Base-by-base conservation (phyloP, 768 basidiomycete species). In the Porpolomopsis calyptriformis region DNA sequence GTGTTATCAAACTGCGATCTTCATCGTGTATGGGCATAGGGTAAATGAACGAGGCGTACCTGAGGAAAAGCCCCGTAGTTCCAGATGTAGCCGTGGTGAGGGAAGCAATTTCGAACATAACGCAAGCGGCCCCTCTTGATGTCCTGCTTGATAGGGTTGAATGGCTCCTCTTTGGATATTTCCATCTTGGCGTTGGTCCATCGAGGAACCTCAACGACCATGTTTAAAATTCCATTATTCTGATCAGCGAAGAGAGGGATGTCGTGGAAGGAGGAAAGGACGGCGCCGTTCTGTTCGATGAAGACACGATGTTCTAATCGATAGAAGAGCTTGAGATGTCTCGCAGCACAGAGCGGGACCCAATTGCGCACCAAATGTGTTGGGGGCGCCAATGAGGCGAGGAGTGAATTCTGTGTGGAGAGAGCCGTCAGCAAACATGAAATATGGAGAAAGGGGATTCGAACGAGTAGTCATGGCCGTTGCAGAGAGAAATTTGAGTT, bases 101-200 rank as follows among this genome's bases (percentile, higher is more conserved):
- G 96, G 86, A 99, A 99, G 69, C 96, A 98, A 77, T 98, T 98
- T 70, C 96, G 85, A 55, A 99, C 96, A 67, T 76, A 98, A 58
- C 96, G 87, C 65, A 98, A 71, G 60, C 85, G 88, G 58, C 90
- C 90, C 70, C 89, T 91, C 73, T 96, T 98, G 66, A 87, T 83
- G 65, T 98, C 94, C 72, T 99, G 96, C 67, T 96, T 94, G 84
- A 99, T 97, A 58, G 96, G 96, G 71, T 99, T 99, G 80, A 98
- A 90, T n/a, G 78, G 45, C 66, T 98, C 94, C 59, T 96, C 92
- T 69, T 96, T 99, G 67, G 77, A 94, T 65, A 96, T 96, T 70
- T 99, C 96, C 85, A 98, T 87, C 77, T 99, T 98, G 45, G 96
- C 96, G 74, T 99, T 97, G 65, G 93, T 96, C 96, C 96, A 99